Evolutionary conservation across 139 green algal genomes (phyloP), one percentile per base, ranked within the genome.

Genomic region (Chlamydomonas applanata): DNA sequence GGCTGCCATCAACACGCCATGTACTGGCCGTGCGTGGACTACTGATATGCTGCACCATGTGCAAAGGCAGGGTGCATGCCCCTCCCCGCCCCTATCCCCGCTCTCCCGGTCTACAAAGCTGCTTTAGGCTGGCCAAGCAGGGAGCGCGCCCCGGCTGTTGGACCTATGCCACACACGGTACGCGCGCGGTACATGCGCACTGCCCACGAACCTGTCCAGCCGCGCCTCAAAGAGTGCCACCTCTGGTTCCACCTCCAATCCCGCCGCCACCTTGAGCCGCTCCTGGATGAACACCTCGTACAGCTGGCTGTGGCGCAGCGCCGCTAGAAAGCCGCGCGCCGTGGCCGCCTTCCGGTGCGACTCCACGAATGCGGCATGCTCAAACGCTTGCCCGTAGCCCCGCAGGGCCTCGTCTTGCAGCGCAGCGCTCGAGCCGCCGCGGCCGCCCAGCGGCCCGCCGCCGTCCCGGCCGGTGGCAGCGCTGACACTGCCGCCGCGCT

Each of bases 201-300:
- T 4, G 20, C 13, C 35, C 30, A 25, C 44, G 22, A 0, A 36
- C 53, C 30, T 27, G 36, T 74, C 36, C 35, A 89, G 74, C 45
- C 85, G 78, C 2, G 34, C 27, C 77, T 91, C 86, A 69, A 91
- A 91, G 13, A 73, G 57, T 11, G 11, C 11, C 40, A 49, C 40
- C 40, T 49, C 40, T 11, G 40, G 40, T 11, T 49, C 40, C 40
- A 49, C 40, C 40, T 49, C 40, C 40, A 20, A 3, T 32, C 33
- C 44, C 20, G 84, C 66, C 3, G 79, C 80, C 76, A 89, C 66
- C 63, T 69, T 29, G 17, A 94, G 73, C 19, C 90, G 79, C 78
- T 95, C 87, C 25, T 82, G 83, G 7, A 95, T 71, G 45, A 93
- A 94, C 75, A 93, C 79, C 57, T 92, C 85, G 53, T 86, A 93